Conservation (phyloP, 768 basidiomycete genomes). For the Strobilomyces dryophilus region DNA sequence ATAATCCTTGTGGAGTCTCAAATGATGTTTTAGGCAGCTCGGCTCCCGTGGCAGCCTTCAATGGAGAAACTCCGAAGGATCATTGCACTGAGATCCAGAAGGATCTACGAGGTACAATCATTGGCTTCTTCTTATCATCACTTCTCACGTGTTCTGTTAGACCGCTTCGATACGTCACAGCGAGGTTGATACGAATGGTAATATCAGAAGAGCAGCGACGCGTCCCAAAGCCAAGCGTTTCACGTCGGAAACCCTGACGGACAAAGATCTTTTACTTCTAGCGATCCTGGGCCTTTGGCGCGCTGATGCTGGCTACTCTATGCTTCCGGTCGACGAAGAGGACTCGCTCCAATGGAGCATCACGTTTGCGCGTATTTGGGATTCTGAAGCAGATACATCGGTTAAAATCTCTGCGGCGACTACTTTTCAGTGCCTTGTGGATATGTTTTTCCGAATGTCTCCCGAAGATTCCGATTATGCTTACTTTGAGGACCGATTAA, state of each 20-base stretch:
- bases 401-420: conserved; percentile 60
- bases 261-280: conserved; percentile 67
- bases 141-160: conserved; percentile 31
- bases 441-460: conserved; percentile 41
- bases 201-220: conserved; percentile 45
- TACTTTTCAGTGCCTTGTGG: conserved; percentile 43
- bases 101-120: conserved; percentile 51
- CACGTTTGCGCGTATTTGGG: conserved; percentile 52
- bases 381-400: conserved; percentile 55
- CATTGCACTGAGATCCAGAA: conserved; percentile 46
- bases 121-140: conserved; percentile 2
- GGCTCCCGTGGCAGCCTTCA: conserved; percentile 53
- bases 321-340: conserved; percentile 38
- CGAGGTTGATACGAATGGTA: conserved; percentile 59
- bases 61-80: conserved; percentile 44
- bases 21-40: conserved; percentile 38
- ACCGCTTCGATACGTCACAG: conserved; percentile 48
- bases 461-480: conserved; percentile 35
- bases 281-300: conserved; percentile 71
- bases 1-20: conserved; percentile 6
- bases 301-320: conserved; percentile 49
- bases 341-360: conserved; percentile 47
- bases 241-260: conserved; percentile 55
- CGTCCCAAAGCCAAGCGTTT: conserved; percentile 62
- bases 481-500: conserved; percentile 42